Conservation (phyloP, 805 yeast species). For the Candida schatavii region DNA sequence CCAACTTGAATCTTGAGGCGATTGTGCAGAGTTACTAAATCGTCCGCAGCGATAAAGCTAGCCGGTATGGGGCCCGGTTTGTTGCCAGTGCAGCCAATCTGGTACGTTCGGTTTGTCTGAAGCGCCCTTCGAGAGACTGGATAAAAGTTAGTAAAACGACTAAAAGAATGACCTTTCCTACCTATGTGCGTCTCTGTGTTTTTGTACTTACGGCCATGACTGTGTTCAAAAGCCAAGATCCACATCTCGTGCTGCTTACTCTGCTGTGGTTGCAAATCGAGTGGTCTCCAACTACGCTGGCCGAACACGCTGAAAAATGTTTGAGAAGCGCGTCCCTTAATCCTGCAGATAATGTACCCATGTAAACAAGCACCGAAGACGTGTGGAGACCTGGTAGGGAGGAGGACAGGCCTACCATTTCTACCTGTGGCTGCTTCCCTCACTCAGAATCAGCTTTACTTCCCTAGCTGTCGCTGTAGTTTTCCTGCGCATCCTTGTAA, state of each 20-base stretch:
- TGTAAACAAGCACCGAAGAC: background rate
- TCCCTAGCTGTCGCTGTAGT: too few relatives aligned
- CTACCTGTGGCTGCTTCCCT: too few relatives aligned
- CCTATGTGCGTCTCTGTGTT: too few relatives aligned
- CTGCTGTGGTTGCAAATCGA: background rate
- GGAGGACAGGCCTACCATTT: too few relatives aligned
- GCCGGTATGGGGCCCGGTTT: background rate
- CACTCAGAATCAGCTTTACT: too few relatives aligned
- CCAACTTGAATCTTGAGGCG: background rate
- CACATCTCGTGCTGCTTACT: background rate
- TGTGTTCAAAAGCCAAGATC: background rate
- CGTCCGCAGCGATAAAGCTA: background rate
- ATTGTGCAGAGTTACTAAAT: background rate
- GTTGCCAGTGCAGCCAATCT: background rate
- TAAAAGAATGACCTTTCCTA: too few relatives aligned
- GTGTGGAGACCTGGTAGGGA: too few relatives aligned
- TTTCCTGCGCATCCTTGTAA: background rate
- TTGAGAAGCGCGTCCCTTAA: background rate
- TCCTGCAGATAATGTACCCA: background rate
- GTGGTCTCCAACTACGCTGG: conserved; percentile 4
- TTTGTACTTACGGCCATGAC: background rate
- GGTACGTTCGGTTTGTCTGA: background rate
- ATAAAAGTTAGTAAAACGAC: too few relatives aligned
- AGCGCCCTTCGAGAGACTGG: background rate
- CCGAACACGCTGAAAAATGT: background rate